Evolutionary conservation across 108 stramenopile species (phyloP).

Genomic region (Stephanodiscus triporus): DNA sequence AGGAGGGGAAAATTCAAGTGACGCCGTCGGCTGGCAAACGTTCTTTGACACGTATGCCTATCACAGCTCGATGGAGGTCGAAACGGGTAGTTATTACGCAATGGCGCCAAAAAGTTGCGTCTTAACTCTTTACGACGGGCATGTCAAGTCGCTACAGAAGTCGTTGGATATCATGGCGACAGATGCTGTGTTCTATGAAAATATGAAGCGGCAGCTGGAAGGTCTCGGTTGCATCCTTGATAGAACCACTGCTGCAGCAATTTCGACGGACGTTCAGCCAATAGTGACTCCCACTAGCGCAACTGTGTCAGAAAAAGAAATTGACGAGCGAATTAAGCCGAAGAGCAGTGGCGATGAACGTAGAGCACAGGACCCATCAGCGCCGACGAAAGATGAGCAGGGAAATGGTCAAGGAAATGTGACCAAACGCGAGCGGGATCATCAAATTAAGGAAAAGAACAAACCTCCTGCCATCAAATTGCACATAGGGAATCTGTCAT

Average conservation of each 20-base stretch:
- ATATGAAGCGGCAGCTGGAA: conserved; percentile 58
- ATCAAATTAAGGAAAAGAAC: conserved; percentile 25
- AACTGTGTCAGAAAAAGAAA: conserved; percentile 10
- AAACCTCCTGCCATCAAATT: conserved; percentile 82
- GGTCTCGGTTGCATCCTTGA: conserved; percentile 64
- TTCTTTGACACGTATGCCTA: conserved; percentile 86
- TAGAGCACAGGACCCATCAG: conserved; percentile 15
- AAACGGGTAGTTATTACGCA: conserved; percentile 72
- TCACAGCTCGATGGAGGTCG: conserved; percentile 79
- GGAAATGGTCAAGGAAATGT: conserved; percentile 42
- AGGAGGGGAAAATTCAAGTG: conserved; percentile 34
- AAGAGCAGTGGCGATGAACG: conserved; percentile 19
- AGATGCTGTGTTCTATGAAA: conserved; percentile 56
- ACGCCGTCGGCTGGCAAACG: conserved; percentile 77
- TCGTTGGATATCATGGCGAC: conserved; percentile 63
- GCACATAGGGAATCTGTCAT: conserved; percentile 87
- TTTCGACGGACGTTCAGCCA: not conserved
- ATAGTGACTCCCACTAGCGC: conserved; percentile 3
- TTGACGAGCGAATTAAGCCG: conserved; percentile 2
- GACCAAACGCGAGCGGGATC: conserved; percentile 51
- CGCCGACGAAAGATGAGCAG: conserved; percentile 26
- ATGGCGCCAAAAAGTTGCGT: conserved; percentile 85
- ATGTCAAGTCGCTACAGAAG: conserved; percentile 71
- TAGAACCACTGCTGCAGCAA: conserved; percentile 10
- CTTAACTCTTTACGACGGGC: conserved; percentile 82